These are phyloP conservation scores for Rhizopogon vinicolor DNA, from an alignment of 768 basidiomycete species.

Conservation along the genomic window DNA sequence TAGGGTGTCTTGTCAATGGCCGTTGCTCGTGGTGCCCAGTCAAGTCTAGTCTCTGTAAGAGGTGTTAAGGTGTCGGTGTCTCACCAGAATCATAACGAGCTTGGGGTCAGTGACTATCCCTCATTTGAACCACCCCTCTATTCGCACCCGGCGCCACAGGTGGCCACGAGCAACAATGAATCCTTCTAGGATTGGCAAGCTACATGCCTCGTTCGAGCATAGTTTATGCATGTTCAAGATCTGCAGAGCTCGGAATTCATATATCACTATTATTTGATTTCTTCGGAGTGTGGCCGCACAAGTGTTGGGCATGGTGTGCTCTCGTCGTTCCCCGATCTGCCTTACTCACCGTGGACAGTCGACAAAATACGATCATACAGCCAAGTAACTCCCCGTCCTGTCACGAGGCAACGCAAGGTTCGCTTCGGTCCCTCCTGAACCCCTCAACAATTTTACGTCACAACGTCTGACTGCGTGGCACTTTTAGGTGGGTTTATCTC, in stretches of 20 bases:
- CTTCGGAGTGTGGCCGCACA: background rate
- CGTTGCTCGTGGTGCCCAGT: background rate
- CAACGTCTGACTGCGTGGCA: background rate
- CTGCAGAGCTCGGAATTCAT: background rate
- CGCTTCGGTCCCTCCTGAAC: background rate
- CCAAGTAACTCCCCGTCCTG: background rate
- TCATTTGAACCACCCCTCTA: too few species aligned
- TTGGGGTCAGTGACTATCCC: too few species aligned
- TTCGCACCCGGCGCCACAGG: background rate
- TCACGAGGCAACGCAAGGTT: background rate
- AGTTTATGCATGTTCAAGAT: background rate
- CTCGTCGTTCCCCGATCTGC: background rate
- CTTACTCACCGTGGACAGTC: background rate
- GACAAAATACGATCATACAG: background rate
- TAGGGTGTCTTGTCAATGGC: background rate
- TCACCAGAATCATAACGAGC: too few species aligned
- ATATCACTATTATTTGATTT: background rate
- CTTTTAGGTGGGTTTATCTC: background rate
- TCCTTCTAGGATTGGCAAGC: background rate
- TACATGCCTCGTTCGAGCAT: too few species aligned
- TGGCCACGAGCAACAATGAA: too few species aligned
- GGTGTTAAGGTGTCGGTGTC: background rate
- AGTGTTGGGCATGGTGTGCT: background rate
- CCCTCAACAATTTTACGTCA: background rate
- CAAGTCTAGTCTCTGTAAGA: background rate